These are phyloP conservation scores for Moricandia moricandioides DNA, from an alignment of 345 rosid genomes.

Conservation along the genomic window DNA sequence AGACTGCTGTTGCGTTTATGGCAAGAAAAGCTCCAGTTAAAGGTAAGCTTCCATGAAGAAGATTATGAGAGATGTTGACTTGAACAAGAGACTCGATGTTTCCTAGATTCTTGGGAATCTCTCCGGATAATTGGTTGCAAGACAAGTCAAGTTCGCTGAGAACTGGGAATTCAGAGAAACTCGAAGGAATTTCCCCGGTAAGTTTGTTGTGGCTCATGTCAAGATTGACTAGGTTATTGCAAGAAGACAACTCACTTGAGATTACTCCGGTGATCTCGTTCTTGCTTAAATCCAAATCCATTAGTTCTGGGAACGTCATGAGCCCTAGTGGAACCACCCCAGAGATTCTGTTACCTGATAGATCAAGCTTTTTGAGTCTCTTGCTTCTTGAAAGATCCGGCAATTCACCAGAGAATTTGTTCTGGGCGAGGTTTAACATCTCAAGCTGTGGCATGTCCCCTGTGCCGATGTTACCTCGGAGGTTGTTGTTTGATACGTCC, in stretches of 20 bases:
- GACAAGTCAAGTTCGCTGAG: conserved; percentile 83
- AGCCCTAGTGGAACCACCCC: conserved; percentile 51
- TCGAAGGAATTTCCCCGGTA: conserved; percentile 54
- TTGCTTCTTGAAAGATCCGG: conserved; percentile 58
- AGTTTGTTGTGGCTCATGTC: conserved; percentile 78
- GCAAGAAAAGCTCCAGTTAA: conserved; percentile 72
- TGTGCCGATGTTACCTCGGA: conserved; percentile 51
- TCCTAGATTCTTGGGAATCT: conserved; percentile 55
- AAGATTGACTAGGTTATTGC: conserved; percentile 68
- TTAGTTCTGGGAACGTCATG: conserved; percentile 49
- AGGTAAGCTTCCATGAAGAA: conserved; percentile 66
- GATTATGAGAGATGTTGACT: conserved; percentile 66
- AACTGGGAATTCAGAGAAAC: conserved; percentile 51
- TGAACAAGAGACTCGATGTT: conserved; percentile 52
- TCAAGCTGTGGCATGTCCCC: conserved; percentile 77
- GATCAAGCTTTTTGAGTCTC: conserved; percentile 59
- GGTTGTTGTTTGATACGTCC: conserved; percentile 71
- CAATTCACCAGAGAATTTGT: conserved; percentile 58
- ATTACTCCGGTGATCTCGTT: conserved; percentile 64
- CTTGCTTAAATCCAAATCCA: conserved; percentile 54
- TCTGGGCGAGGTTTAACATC: conserved; percentile 68
- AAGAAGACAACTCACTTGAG: conserved; percentile 62
- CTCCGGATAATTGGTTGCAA: conserved; percentile 58
- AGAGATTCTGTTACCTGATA: conserved; percentile 58
- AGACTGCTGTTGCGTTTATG: conserved; percentile 62